Base-by-base conservation (phyloP, 345 rosid species). In the Isatis tinctoria region DNA sequence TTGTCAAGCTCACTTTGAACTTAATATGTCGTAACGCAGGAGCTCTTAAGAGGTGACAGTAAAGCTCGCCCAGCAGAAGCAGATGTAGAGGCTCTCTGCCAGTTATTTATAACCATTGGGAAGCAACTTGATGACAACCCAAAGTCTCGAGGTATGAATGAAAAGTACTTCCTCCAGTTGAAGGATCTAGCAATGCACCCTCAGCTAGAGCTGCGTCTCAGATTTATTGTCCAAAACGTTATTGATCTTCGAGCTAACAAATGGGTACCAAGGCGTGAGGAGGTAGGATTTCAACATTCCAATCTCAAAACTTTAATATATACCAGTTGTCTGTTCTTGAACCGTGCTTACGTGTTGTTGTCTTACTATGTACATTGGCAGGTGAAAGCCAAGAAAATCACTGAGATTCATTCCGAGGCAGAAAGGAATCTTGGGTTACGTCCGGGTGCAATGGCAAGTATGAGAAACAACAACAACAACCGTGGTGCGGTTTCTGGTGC, bases 261-360 rank as follows among this genome's bases (percentile, higher is more conserved):
- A 14, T 94, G 98, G 98, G 85, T 91, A 74, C 98, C 96, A 14
- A 82, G 98, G 72, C 93, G 97, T 24, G 97, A 94, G 78, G 96
- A 94, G 98, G 98, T 91, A 72, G 17, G 65, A 22, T 22, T 22
- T 22, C 1, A 22, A 22, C 24, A 22, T 22, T 22, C 24, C 24
- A 22, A 22, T 22, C 2, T 22, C 24, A 22, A 22, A 22, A 22
- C 24, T 22, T 22, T 22, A 22, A 22, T 22, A 22, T 22, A 22
- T 22, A 22, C 24, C 24, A 22, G 24, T 22, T 22, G 24, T 22
- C 24, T 22, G 24, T 22, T 22, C 24, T 22, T 22, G 24, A 22
- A 22, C 24, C 24, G 24, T 22, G 35, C 39, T 49, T 20, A 68
- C 24, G 24, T 43, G 24, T 14, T 60, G 61, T 54, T n/a, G 54